Conservation (phyloP, 2,329 filamentous ascomycete genomes). For the Talaromyces pinophilus region DNA sequence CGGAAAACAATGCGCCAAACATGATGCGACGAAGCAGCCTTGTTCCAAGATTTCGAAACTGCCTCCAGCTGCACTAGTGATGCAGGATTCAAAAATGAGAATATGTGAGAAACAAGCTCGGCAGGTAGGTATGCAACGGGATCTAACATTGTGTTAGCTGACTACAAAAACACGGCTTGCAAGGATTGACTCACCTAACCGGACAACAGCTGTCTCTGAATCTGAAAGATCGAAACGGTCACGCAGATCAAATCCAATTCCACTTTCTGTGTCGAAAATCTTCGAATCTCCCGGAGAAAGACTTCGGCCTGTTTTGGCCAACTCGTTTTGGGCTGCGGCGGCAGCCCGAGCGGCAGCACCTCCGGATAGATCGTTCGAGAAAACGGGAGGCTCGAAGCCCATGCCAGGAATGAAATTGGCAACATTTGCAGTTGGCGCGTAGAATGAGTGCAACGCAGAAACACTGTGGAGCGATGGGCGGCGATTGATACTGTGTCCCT, state of each 20-base stretch:
- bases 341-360: slow-evolving; percentile 51
- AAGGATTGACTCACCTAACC: slow-evolving; percentile 35
- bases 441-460: slow-evolving; percentile 38
- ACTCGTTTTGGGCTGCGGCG: slow-evolving; percentile 53
- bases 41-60: slow-evolving; percentile 60
- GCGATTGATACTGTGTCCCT: slow-evolving; percentile 36
- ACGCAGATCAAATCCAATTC: slow-evolving; percentile 50
- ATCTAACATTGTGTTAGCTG: slow-evolving; percentile 43
- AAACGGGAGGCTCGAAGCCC: slow-evolving; percentile 41
- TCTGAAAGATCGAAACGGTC: slow-evolving; percentile 41
- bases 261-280: slow-evolving; percentile 50
- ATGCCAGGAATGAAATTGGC: slow-evolving; percentile 39
- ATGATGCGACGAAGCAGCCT: slow-evolving; percentile 56
- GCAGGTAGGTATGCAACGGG: slow-evolving; percentile 57
- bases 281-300: slow-evolving; percentile 33
- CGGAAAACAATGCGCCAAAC: slow-evolving; percentile 66
- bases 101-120: slow-evolving; percentile 60
- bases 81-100: slow-evolving; percentile 60
- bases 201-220: slow-evolving; percentile 39
- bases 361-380: slow-evolving; percentile 42
- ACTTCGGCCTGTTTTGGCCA: slow-evolving; percentile 34
- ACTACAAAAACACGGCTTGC: not conserved
- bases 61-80: slow-evolving; percentile 58
- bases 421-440: slow-evolving; percentile 34
- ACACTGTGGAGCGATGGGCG: slow-evolving; percentile 41